Percentiles rank a stretch among this genome's conserved stretches.
Evolutionary conservation across 441 rosid species (phyloP).

Genomic region (Gossypium davidsonii): DNA sequence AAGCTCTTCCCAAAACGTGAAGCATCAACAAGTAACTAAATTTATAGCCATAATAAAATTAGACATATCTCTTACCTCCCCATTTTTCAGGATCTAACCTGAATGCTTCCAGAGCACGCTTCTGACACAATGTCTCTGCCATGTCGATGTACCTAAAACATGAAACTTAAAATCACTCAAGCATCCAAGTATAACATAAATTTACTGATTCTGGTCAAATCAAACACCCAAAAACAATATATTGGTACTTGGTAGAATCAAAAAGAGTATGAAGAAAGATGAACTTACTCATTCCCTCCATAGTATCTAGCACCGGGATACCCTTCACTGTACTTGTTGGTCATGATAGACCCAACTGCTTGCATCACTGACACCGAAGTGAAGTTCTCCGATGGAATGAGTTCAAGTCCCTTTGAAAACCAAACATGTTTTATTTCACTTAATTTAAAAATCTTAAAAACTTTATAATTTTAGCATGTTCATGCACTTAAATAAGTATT

Average conservation of each 20-base stretch:
- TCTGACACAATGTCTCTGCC: conserved; percentile 86
- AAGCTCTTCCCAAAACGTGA: background rate
- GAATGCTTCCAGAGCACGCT: conserved; percentile 87
- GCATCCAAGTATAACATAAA: conserved; percentile 7
- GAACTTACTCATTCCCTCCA: conserved; percentile 85
- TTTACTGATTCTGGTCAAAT: background rate
- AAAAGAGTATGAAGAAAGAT: background rate
- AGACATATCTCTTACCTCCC: conserved; percentile 57
- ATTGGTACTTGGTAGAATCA: background rate
- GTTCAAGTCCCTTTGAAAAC: conserved; percentile 67
- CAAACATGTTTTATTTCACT: conserved; percentile 10
- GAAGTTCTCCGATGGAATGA: conserved; percentile 91
- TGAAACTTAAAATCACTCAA: conserved; percentile 14
- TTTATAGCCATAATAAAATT: background rate
- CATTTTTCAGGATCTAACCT: conserved; percentile 82
- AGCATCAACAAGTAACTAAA: background rate
- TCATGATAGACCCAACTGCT: conserved; percentile 89
- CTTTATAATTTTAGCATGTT: background rate
- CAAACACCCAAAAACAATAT: background rate
- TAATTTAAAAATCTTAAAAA: background rate
- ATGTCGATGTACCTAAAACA: conserved; percentile 74
- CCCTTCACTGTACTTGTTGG: conserved; percentile 96
- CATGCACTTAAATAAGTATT: background rate
- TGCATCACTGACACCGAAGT: conserved; percentile 90
- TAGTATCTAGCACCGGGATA: conserved; percentile 96